phyloP scores from a whole-genome alignment of 306 rosid species.

The Ochetophila trinervis region DNA sequence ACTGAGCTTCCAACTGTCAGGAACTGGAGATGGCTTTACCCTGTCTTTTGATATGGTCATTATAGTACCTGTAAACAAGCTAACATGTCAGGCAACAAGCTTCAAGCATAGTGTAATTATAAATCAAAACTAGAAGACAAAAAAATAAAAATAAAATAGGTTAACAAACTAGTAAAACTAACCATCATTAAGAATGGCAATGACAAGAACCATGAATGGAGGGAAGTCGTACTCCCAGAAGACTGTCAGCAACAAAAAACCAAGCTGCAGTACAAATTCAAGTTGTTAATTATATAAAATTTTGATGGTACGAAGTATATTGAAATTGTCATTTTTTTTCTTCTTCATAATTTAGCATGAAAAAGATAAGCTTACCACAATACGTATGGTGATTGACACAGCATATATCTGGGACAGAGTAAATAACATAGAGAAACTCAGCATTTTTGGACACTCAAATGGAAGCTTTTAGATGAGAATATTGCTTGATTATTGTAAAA shows the following conservation, averaged over 20 bases:
- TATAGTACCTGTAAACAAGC: constrained; percentile 50
- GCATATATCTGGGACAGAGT: constrained; percentile 60
- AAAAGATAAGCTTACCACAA: constrained; percentile 47
- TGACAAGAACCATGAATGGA: constrained; percentile 78
- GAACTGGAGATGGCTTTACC: constrained; percentile 70
- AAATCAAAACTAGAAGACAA: background rate
- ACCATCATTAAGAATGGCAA: constrained; percentile 80
- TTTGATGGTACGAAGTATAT: constrained; percentile 15
- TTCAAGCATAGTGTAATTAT: background rate
- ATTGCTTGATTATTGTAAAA: background rate
- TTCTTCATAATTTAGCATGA: background rate
- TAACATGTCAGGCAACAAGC: background rate
- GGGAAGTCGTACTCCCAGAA: constrained; percentile 72
- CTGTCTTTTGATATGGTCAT: constrained; percentile 81
- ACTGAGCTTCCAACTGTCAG: constrained; percentile 74
- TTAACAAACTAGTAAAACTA: constrained; percentile 23
- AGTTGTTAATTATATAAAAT: constrained; percentile 15
- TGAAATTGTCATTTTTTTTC: background rate
- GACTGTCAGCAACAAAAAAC: constrained; percentile 59
- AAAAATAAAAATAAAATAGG: background rate
- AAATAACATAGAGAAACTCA: background rate
- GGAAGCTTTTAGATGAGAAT: background rate
- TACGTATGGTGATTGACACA: constrained; percentile 75
- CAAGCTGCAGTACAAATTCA: constrained; percentile 40
- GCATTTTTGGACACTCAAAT: constrained; percentile 11